Base-by-base conservation (phyloP, 345 rosid genomes). In the Mangifera indica region DNA sequence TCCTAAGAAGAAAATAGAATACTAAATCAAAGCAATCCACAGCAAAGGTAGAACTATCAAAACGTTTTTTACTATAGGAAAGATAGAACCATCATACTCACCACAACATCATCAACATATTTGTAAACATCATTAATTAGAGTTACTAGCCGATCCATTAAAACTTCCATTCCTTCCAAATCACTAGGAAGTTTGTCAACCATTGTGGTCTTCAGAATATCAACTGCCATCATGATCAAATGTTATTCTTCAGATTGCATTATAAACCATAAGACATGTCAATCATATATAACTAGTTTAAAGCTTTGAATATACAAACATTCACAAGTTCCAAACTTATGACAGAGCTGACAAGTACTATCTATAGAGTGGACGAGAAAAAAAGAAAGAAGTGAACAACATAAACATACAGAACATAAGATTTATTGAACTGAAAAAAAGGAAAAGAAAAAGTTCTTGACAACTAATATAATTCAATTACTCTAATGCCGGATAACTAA, bases 121-220 rank as follows among this genome's bases (percentile, higher is more conserved):
- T 87, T 87, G 85, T 86, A 77, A 62, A 91, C 85, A 67, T 86
- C 98, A 44, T 91, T 91, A 56, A 88, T 85, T 44, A 93, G 68
- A 76, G 87, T 81, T 69, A 89, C 73, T 13, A 93, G 83, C 55
- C 87, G 87, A 77, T 85, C 87, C 97, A 89, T 86, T 24, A 97
- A 82, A 70, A 86, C 81, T 83, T 93, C 98, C 99, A 96, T 93
- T 74, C 99, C 97, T 79, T 96, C 99, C 85, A 96, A 82, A 88
- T 91, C 99, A 72, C 74, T 86, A 18, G 99, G 99, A 52, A 96
- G 85, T 80, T 93, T 91, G 84, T 93, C 97, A 17, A 87, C 91
- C 2, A 76, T 52, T 26, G 90, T 85, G 20, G 86, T 77, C 82
- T 95, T 93, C 60, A 95, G 83, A 61, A 88, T 79, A 74, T 93